Evolutionary conservation across 257 asterid species (phyloP), one percentile per base, ranked within the genome.

Genomic region (Petrea volubilis): DNA sequence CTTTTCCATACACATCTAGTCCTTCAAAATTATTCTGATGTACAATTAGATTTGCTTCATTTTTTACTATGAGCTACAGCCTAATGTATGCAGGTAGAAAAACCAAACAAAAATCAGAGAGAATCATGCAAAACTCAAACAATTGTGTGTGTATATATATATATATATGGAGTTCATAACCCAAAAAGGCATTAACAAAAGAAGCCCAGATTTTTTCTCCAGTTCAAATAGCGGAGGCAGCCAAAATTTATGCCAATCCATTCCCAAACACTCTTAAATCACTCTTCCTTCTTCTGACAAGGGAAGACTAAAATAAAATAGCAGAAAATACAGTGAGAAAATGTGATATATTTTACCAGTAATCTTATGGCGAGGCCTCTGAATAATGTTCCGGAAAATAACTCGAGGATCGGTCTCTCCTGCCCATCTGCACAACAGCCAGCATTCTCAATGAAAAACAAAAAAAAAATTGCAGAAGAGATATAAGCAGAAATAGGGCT

Each of bases 371-470:
- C 99, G 98, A 56, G 98, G 99, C 82, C 98, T 83, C 89, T 90
- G 99, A 74, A 95, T 93, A 80, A 95, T 91, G 84, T 92, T 95
- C 13, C 99, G 82, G 78, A 95, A 95, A 71, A 91, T 72, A 79
- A 95, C 97, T 63, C 98, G 92, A 69, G 99, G 99, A 1, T 88
- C 96, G 68, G 64, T 79, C 88, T 92, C 99, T 51, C 97, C 99
- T 21, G 98, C 98, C 98, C 98, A 95, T 36, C 99, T 94, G 82
- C 68, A 68, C 11, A 71, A 61, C 55, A 76, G 14, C 62, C 46
- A 66, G 51, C 47, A 67, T 23, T 67, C 33, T 51, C 15, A 68
- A 53, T 21, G 60, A 63, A 33, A 17, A 53, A 44, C 15, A 36
- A 13, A 50, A 51, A 15, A 2, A 49, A 49, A 3, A 46, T 47